Evolutionary conservation across 495 filamentous ascomycete genomes (phyloP).

Genomic region (Neurospora cerealis): DNA sequence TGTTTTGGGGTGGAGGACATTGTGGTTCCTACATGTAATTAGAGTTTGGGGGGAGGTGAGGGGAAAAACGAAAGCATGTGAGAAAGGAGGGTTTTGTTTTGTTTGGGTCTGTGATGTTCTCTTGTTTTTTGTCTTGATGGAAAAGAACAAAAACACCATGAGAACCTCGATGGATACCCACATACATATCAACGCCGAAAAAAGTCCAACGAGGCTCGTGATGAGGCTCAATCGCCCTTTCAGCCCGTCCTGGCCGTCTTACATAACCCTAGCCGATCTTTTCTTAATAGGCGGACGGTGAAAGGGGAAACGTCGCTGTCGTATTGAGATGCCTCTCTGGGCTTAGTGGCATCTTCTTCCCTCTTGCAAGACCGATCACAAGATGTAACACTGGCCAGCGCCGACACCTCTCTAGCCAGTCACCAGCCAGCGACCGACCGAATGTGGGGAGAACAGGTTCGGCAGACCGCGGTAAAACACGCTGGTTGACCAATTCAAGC

Average conservation of each 20-base stretch:
- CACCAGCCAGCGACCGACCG: neutral
- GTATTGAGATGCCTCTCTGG: neutral
- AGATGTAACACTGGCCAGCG: neutral
- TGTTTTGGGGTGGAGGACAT: neutral
- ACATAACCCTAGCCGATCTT: neutral
- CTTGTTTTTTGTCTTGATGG: neutral
- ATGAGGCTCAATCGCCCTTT: neutral
- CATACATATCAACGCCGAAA: neutral
- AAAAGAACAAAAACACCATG: neutral
- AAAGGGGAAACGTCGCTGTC: neutral
- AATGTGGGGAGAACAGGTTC: conserved; percentile 1
- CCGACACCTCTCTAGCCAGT: neutral
- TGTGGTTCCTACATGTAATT: neutral
- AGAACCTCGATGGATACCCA: neutral
- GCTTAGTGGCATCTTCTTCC: neutral
- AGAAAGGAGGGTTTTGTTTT: neutral
- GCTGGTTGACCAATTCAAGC: neutral
- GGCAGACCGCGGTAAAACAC: conserved; percentile 8
- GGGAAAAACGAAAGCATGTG: neutral
- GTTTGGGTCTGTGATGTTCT: neutral
- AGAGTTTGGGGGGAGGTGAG: neutral
- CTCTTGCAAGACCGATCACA: neutral
- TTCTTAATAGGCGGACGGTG: neutral
- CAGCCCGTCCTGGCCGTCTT: neutral
- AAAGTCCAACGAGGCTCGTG: neutral